Conservation (phyloP, 768 basidiomycete genomes). For the Tylopilus subfusipes region DNA sequence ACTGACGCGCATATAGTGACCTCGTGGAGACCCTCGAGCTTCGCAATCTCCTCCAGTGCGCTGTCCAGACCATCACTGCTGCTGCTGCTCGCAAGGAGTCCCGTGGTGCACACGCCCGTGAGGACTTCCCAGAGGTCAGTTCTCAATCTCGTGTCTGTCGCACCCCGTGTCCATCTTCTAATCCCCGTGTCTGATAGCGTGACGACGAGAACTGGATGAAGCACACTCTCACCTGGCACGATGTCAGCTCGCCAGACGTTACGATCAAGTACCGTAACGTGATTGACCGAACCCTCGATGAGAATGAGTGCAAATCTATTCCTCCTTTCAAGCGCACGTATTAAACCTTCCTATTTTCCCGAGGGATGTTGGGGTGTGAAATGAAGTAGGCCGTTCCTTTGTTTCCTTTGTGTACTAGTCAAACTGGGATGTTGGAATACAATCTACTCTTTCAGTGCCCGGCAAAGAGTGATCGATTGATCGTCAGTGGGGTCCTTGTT, state of each 20-base stretch:
- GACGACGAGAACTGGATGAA: constrained; percentile 96
- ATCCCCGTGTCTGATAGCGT: constrained; percentile 47
- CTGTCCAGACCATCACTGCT: constrained; percentile 91
- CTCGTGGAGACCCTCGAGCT: constrained; percentile 96
- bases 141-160: not conserved
- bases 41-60: constrained; percentile 92
- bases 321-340: constrained; percentile 98
- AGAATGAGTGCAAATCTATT: constrained; percentile 94
- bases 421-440: constrained; percentile 9
- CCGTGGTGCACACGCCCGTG: constrained; percentile 97
- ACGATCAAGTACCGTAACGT: constrained; percentile 87
- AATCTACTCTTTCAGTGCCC: constrained; percentile 1
- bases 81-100: constrained; percentile 95
- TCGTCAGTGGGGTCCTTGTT: not conserved
- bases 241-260: constrained; percentile 74
- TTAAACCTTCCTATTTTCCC: constrained; percentile 37
- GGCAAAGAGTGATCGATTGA: not conserved
- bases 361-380: constrained; percentile 2
- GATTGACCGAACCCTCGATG: constrained; percentile 83
- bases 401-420: constrained; percentile 9
- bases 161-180: not conserved
- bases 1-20: constrained; percentile 52
- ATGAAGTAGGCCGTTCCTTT: constrained; percentile 2
- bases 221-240: constrained; percentile 90
- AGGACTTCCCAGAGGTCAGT: constrained; percentile 91